Evolutionary conservation across 129 eudicot species (phyloP).

Genomic region (Flaveria ramosissima): DNA sequence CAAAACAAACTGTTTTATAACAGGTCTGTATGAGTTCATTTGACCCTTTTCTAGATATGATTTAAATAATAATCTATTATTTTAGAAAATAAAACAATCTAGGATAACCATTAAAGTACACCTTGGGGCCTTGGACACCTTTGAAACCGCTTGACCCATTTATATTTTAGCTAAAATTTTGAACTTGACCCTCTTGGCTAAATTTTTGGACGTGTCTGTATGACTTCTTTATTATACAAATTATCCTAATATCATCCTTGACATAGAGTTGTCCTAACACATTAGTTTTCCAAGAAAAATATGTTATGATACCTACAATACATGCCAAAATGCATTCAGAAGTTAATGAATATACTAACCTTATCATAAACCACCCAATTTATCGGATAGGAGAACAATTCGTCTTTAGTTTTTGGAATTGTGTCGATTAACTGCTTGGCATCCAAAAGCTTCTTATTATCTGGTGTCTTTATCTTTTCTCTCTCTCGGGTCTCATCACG

Average conservation of each 20-base stretch:
- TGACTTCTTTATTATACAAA: background rate
- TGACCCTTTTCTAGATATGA: background rate
- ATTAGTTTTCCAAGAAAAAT: background rate
- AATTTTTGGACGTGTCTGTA: background rate
- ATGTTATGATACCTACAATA: background rate
- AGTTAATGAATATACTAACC: constrained; percentile 37
- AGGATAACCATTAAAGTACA: background rate
- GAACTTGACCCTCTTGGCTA: background rate
- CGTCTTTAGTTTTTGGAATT: constrained; percentile 95
- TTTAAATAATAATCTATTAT: background rate
- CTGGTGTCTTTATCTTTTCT: constrained; percentile 63
- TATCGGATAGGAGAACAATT: constrained; percentile 81
- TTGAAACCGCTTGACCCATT: background rate
- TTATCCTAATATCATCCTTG: background rate
- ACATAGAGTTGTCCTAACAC: background rate
- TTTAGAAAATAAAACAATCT: background rate
- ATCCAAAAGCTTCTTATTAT: constrained; percentile 75
- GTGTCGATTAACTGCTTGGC: constrained; percentile 91
- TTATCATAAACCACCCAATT: constrained; percentile 82
- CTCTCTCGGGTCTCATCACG: constrained; percentile 63
- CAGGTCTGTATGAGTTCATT: background rate
- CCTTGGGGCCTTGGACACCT: background rate
- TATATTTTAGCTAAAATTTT: background rate
- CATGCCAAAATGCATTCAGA: background rate
- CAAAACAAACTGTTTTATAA: background rate